Base-by-base conservation (phyloP, 352 stramenopile genomes). In the Phytophthora ohioensis region DNA sequence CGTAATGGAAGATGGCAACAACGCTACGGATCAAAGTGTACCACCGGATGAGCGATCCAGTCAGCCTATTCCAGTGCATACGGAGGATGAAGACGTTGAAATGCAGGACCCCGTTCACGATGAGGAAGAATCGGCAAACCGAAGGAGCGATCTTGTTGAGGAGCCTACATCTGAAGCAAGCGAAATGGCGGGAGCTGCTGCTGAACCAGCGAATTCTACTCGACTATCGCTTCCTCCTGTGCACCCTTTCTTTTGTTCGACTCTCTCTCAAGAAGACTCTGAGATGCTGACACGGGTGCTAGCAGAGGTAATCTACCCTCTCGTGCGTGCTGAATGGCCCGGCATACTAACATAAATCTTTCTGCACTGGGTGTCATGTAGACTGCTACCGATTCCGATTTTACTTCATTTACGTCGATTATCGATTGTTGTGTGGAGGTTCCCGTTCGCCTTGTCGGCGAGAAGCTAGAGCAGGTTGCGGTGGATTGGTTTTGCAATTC, bases 361-460 rank as follows among this genome's bases (percentile, higher is more conserved):
- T 0, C 30, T 27, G 21, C 21, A 27, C 21, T 27, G 21, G 21
- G 21, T 27, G 21, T 27, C 21, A 27, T 66, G 10, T 51, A 82
- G 67, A 80, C 52, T 63, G 34, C 35, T 61, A 45, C 30, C 32
- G 38, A 67, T 11, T 21, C 53, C 21, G 42, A 66, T 34, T 70
- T 85, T 35, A 81, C 55, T 11, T 78, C 84, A 10, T 91, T 92
- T 57, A 39, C 45, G 31, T 74, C 85, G 34, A 66, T 90, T 12
- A 69, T 80, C 13, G 60, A 80, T 34, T 71, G 71, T 32, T 81
- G 75, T 21, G 57, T 93, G 15, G 71, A 78, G 8, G 47, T 67
- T 41, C 84, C 83, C 17, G 74, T 93, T 8, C 45, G 63, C 6
- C 56, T 76, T 3, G 52, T 91, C 27, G 60, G 74, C 17, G 49